Base-by-base conservation (phyloP, 495 filamentous ascomycete species). In the Penicillium argentinense region DNA sequence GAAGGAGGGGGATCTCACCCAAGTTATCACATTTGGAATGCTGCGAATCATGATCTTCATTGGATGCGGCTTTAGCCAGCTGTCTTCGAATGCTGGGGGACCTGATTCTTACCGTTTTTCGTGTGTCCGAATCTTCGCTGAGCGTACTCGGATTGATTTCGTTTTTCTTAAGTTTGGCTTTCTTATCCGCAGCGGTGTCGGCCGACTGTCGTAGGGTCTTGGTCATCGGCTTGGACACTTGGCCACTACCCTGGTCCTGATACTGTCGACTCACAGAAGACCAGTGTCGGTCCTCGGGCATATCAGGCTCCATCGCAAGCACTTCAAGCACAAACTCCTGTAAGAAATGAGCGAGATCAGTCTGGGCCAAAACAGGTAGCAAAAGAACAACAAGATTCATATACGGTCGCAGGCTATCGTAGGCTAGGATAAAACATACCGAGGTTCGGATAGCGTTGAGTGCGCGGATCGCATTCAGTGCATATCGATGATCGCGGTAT, bases 11-110 rank as follows among this genome's bases (percentile, higher is more conserved):
- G n/a, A 11, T 9, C 63, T 47, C 56, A 85, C 84, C 67, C 87
- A 84, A 47, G 88, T 82, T 49, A 97, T 83, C 57, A 88, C 88
- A 67, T 95, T 96, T 4, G 93, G 93, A 42, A 97, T 93, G 59
- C 97, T 97, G 7, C 92, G 85, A 19, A 97, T 72, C 93, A 98
- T 98, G 47, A 98, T 85, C 89, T 95, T n/a, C n/a, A n/a, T n/a
- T n/a, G n/a, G n/a, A n/a, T n/a, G n/a, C n/a, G n/a, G n/a, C n/a
- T n/a, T 22, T 3, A 30, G 28, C 13, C 5, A 6, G 3, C 12
- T 5, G 5, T 30, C 12, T 41, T 22, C 14, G 4, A 18, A 16
- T 40, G 17, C 61, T n/a, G 65, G 56, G 4, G 6, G 5, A 19
- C 37, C n/a, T 18, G 2, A 71, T n/a, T n/a, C 80, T 59, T 70